Conservation (phyloP, 2,329 filamentous ascomycete genomes). For the Cordyceps sp. region DNA sequence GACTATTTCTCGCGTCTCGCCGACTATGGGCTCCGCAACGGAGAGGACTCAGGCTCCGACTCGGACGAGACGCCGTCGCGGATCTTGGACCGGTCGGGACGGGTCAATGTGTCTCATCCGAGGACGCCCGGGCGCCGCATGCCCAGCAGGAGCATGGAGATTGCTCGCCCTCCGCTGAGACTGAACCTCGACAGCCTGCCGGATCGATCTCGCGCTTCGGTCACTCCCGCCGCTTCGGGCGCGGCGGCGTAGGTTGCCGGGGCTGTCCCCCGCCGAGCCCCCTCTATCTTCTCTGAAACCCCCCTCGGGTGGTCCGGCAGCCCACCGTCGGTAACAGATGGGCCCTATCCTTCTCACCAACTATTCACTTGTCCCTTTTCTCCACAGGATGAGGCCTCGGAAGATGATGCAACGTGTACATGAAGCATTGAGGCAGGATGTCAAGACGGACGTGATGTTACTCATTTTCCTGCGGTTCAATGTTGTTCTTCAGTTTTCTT, state of each 20-base stretch:
- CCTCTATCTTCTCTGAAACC: too few relatives aligned
- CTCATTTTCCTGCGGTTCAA: not conserved
- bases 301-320: too few relatives aligned
- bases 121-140: conserved; percentile 35
- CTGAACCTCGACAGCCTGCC: not conserved
- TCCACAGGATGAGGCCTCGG: too few relatives aligned
- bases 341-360: too few relatives aligned
- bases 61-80: conserved; percentile 25
- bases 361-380: too few relatives aligned
- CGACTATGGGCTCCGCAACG: conserved; percentile 40
- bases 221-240: too few relatives aligned
- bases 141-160: conserved; percentile 39
- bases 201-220: not conserved
- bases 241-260: not conserved
- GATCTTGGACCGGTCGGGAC: conserved; percentile 31
- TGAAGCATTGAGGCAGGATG: too few relatives aligned
- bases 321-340: too few relatives aligned
- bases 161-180: conserved; percentile 20
- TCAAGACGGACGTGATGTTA: too few relatives aligned
- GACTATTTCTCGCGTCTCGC: conserved; percentile 78
- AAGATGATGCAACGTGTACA: not conserved
- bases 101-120: conserved; percentile 41
- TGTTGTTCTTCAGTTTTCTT: not conserved
- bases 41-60: conserved; percentile 23
- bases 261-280: too few relatives aligned